Base-by-base conservation (phyloP, 2,329 filamentous ascomycete genomes). In the Aspergillus sp. region DNA sequence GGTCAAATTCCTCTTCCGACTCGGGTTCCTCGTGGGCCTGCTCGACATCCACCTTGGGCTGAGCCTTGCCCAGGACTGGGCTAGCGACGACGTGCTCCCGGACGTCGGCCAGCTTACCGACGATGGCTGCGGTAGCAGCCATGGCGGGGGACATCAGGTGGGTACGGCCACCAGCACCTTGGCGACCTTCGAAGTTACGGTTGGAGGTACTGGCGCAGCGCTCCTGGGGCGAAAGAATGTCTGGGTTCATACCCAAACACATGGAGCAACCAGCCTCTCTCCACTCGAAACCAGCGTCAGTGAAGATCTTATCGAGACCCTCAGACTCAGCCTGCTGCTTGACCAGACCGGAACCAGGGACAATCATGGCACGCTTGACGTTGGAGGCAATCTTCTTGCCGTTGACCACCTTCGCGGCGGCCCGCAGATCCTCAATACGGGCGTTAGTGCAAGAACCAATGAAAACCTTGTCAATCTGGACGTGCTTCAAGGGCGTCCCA, bases 161-260 rank as follows among this genome's bases (percentile, higher is more conserved):
- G 9, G 93, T 97, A 51, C 93, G 83, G 50, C 91, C 88, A 53
- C 84, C 83, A 51, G 91, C 90, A 65, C 93, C 93, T 73, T 98
- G 93, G 55, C 93, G 85, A 53, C 93, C 93, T 69, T 97, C 93
- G 59, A 97, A 97, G 72, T 97, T 97, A 61, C 93, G 87, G 75
- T 97, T 97, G 53, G 88, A 94, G 44, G 93, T 97, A 65, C 86
- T 91, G 38, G 93, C 93, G 67, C 93, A 97, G 62, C 93, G 85
- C 74, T 98, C 93, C 67, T 86, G 81, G 46, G 93, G 90, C 2
- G 90, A 83, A 42, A 97, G 80, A 54, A 98, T 97, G 68, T 98
- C 93, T 0, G 93, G 91, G 76, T 98, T 98, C 91, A 98, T 98
- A 67, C 93, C 93, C 47, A 98, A 80, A 67, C 93, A 97, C 93